Evolutionary conservation across 2,329 filamentous ascomycete genomes (phyloP).

Genomic region (Verticillium longisporum): DNA sequence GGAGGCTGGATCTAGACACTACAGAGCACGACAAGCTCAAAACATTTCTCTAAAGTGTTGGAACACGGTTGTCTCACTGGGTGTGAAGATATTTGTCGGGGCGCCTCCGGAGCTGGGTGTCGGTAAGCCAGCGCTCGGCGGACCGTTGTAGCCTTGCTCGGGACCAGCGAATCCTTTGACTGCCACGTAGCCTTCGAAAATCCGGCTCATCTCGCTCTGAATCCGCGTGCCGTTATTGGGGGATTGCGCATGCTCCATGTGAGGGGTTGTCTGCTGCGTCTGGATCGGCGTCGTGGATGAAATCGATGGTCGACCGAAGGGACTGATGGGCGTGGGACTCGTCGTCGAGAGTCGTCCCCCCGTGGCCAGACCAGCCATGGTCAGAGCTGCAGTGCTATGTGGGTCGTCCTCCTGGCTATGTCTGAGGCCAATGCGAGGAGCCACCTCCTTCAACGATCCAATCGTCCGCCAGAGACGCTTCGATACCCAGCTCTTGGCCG

Average conservation of each 20-base stretch:
- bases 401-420: slow-evolving; percentile 37
- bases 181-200: slow-evolving; percentile 31
- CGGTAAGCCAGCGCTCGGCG: slow-evolving; percentile 13
- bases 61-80: slow-evolving; percentile 25
- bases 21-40: slow-evolving; percentile 9
- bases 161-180: slow-evolving; percentile 24
- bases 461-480: slow-evolving; percentile 70
- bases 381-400: slow-evolving; percentile 44
- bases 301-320: slow-evolving; percentile 21
- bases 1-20: neutral
- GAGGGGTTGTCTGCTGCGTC: slow-evolving; percentile 5
- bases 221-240: slow-evolving; percentile 39
- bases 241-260: slow-evolving; percentile 1
- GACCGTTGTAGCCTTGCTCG: slow-evolving; percentile 15
- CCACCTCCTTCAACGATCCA: slow-evolving; percentile 63
- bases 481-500: slow-evolving; percentile 63
- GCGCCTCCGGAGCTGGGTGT: slow-evolving; percentile 12
- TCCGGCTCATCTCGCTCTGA: slow-evolving; percentile 46
- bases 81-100: slow-evolving; percentile 14
- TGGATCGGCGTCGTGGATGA: slow-evolving; percentile 12
- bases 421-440: slow-evolving; percentile 59
- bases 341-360: slow-evolving; percentile 26
- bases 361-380: slow-evolving; percentile 47
- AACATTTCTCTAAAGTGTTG: slow-evolving; percentile 30
- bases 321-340: slow-evolving; percentile 8